Conservation (phyloP, 2,329 filamentous ascomycete genomes). For the Venturia carpophila region DNA sequence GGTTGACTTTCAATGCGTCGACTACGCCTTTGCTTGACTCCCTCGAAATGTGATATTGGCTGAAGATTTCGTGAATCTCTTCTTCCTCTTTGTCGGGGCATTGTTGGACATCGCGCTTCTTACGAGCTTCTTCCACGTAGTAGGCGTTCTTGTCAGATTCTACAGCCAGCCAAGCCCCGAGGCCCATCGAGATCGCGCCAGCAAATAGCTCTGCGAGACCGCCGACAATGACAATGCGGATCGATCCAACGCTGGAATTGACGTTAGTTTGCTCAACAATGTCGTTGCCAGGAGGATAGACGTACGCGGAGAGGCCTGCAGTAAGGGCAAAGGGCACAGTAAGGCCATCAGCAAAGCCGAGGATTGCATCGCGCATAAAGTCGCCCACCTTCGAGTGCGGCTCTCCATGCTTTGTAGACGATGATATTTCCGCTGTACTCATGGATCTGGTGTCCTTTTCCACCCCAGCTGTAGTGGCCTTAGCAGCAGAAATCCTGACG, state of each 20-base stretch:
- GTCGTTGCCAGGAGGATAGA: neutral
- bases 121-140: constrained; percentile 16
- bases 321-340: constrained; percentile 75
- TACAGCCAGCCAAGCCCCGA: constrained; percentile 65
- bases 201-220: constrained; percentile 69
- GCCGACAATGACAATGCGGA: constrained; percentile 43
- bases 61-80: constrained; percentile 18
- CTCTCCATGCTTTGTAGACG: constrained; percentile 7
- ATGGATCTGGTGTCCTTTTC: neutral
- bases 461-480: neutral
- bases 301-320: constrained; percentile 52
- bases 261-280: neutral
- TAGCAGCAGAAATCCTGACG: neutral
- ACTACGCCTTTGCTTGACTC: constrained; percentile 13
- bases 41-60: constrained; percentile 15
- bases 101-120: constrained; percentile 15
- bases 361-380: constrained; percentile 47
- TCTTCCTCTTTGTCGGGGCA: constrained; percentile 14
- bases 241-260: constrained; percentile 22
- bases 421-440: neutral
- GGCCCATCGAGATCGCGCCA: constrained; percentile 69
- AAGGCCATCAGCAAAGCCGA: constrained; percentile 70
- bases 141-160: constrained; percentile 20
- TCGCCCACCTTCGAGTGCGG: constrained; percentile 13
- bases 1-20: constrained; percentile 17